These are phyloP conservation scores for Trametes versicolor DNA, from an alignment of 1,284 basidiomycete genomes.

Conservation along the genomic window DNA sequence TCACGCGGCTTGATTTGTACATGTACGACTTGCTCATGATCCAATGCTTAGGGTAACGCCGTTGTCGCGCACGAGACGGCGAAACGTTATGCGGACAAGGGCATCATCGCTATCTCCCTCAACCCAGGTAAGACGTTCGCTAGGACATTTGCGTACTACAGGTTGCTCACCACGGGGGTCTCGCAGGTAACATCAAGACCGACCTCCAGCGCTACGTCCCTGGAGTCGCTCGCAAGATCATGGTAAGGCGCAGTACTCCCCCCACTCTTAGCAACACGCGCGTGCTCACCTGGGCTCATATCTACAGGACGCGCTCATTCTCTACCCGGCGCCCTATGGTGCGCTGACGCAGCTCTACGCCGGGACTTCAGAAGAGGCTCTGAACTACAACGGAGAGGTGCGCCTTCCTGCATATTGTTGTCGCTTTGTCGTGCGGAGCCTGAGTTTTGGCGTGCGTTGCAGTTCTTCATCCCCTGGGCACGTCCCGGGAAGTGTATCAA, in stretches of 20 bases:
- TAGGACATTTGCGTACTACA: no score
- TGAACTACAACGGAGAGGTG: conserved; percentile 39
- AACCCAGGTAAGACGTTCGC: conserved; percentile 50
- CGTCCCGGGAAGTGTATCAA: conserved; percentile 45
- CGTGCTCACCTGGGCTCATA: neutral
- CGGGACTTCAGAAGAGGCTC: conserved; percentile 37
- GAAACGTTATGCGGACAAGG: conserved; percentile 41
- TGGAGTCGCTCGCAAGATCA: conserved; percentile 12
- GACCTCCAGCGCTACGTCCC: conserved; percentile 30
- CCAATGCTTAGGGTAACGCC: conserved; percentile 46
- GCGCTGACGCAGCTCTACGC: conserved; percentile 41
- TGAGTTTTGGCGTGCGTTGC: neutral
- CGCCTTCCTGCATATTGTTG: conserved; percentile 1
- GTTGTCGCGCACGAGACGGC: conserved; percentile 48
- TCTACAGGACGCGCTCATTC: conserved; percentile 6
- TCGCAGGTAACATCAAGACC: conserved; percentile 32
- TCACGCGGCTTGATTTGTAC: no score
- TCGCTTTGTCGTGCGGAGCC: neutral
- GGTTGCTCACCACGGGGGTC: neutral
- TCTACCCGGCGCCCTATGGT: conserved; percentile 34
- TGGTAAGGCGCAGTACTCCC: conserved; percentile 21
- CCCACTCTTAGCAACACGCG: no score
- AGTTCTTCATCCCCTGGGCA: conserved; percentile 61
- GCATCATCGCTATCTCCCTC: conserved; percentile 49
- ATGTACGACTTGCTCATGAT: no score